A percentile compares a stretch with the other conserved stretches of the same genome.
phyloP scores from a whole-genome alignment of 2,329 filamentous ascomycete species.

The Leptographium lundbergii region DNA sequence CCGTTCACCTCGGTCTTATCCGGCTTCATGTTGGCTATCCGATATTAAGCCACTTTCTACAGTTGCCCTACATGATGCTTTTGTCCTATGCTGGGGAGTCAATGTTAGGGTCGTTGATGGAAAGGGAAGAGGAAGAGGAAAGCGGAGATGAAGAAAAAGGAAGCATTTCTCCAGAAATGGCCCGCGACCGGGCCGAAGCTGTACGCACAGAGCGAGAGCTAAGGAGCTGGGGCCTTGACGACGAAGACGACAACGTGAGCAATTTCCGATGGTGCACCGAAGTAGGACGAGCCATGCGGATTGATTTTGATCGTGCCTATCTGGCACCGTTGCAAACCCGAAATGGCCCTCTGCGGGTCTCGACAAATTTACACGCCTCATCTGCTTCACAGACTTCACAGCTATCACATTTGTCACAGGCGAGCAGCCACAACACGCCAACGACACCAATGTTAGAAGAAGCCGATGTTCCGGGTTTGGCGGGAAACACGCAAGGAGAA shows the following conservation, averaged over 20 bases:
- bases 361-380: background rate
- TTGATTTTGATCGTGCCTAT: conserved; percentile 6
- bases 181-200: conserved; percentile 2
- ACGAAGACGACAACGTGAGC: conserved; percentile 5
- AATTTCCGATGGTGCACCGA: conserved; percentile 7
- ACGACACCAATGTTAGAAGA: background rate
- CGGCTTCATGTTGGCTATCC: conserved; percentile 7
- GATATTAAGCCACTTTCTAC: conserved; percentile 1
- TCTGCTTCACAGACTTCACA: background rate
- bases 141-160: background rate
- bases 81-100: conserved; percentile 5
- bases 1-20: conserved; percentile 7
- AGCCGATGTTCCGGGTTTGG: background rate
- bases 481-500: background rate
- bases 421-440: background rate
- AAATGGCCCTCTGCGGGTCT: background rate
- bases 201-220: conserved; percentile 1
- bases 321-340: background rate
- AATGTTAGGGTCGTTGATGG: background rate
- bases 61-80: conserved; percentile 8
- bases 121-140: background rate
- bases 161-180: background rate
- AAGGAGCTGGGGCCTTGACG: conserved; percentile 2
- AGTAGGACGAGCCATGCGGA: conserved; percentile 3
- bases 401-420: background rate